phyloP scores from a whole-genome alignment of 148 eudicot genomes.

The Drosera capensis region DNA sequence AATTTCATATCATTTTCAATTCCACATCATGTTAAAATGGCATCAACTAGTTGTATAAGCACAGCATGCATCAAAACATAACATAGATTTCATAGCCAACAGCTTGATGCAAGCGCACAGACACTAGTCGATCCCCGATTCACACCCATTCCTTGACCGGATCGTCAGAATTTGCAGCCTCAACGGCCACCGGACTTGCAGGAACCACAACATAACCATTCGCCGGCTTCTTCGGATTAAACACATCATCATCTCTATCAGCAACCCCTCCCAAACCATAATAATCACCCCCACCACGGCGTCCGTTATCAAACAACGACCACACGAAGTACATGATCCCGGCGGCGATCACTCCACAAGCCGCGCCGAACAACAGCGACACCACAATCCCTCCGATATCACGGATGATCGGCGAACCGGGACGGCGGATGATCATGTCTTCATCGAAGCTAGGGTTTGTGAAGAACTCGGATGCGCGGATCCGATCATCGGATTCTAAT shows the following conservation, averaged over 20 bases:
- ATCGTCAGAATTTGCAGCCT: conserved; percentile 1
- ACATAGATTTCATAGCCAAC: no score
- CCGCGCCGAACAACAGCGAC: conserved; percentile 64
- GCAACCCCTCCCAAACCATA: conserved; percentile 16
- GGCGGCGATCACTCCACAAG: conserved; percentile 72
- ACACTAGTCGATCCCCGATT: neutral
- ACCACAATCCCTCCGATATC: conserved; percentile 54
- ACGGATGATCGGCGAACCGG: conserved; percentile 14
- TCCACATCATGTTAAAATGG: no score
- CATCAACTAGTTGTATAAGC: no score
- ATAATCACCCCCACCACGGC: conserved; percentile 15
- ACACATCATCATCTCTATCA: conserved; percentile 25
- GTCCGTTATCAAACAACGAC: conserved; percentile 30
- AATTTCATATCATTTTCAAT: no score
- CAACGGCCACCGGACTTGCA: conserved; percentile 1
- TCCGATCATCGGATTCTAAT: conserved; percentile 2
- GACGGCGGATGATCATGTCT: neutral
- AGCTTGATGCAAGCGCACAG: no score
- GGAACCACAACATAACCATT: conserved; percentile 28
- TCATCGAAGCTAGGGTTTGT: neutral
- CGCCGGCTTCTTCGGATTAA: conserved; percentile 28
- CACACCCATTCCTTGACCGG: conserved; percentile 21
- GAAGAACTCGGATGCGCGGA: neutral
- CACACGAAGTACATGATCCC: conserved; percentile 52
- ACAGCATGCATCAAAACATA: no score